These are phyloP conservation scores for Vigna mungo DNA, from an alignment of 306 rosid species.

Conservation along the genomic window DNA sequence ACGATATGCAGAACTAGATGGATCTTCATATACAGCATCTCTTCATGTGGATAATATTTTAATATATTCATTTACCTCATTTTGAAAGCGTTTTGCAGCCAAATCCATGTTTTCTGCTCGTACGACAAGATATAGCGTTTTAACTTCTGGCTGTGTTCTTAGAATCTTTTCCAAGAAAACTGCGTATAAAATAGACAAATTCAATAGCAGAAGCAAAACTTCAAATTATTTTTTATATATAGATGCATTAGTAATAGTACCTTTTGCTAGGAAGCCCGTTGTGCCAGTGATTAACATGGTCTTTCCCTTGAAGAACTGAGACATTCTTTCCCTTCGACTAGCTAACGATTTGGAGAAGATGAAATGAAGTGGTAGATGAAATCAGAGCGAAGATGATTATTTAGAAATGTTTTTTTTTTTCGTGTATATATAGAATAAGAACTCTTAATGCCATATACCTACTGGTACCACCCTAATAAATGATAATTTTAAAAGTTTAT, in stretches of 20 bases:
- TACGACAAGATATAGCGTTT: constrained; percentile 67
- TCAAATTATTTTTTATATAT: not conserved
- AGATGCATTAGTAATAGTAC: not conserved
- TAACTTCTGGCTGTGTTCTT: constrained; percentile 62
- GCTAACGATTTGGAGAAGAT: no score
- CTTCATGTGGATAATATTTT: no score
- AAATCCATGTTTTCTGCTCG: constrained; percentile 53
- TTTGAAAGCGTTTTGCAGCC: constrained; percentile 56
- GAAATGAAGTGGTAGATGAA: no score
- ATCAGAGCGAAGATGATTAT: no score
- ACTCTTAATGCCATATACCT: no score
- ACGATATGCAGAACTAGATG: no score
- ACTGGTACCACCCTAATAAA: no score
- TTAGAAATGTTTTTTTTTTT: no score
- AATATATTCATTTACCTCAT: constrained; percentile 41
- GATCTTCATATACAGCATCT: no score
- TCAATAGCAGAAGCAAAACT: not conserved
- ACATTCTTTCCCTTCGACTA: no score
- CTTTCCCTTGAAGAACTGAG: constrained; percentile 20
- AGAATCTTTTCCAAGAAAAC: constrained; percentile 76
- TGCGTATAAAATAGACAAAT: constrained; percentile 19
- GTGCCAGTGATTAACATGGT: constrained; percentile 43
- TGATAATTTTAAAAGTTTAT: no score
- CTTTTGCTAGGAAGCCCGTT: constrained; percentile 47
- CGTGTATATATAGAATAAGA: no score